phyloP scores from a whole-genome alignment of 2,329 filamentous ascomycete genomes.

The Ilyonectria mors-panacis region DNA sequence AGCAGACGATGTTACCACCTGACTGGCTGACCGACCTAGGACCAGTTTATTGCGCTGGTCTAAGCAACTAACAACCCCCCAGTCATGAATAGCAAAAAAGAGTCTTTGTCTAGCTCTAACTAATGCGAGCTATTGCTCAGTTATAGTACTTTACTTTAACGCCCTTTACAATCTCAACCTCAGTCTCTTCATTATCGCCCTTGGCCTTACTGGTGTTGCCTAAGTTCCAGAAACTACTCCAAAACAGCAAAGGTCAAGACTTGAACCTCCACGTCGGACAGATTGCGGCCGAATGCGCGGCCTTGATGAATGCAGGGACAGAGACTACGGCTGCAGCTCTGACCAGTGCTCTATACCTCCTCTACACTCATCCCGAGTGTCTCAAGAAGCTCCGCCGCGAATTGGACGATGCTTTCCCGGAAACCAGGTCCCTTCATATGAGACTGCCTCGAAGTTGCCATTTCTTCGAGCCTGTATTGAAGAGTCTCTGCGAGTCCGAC shows the following conservation, averaged over 20 bases:
- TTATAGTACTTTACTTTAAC: constrained; percentile 17
- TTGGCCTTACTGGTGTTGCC: neutral
- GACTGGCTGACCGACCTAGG: too few species aligned
- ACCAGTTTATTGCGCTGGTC: too few species aligned
- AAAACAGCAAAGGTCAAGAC: neutral
- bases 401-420: constrained; percentile 12
- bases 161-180: constrained; percentile 11
- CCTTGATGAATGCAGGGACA: constrained; percentile 27
- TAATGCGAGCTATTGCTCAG: neutral
- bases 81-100: too few species aligned
- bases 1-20: too few species aligned
- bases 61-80: too few species aligned
- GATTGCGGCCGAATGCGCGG: constrained; percentile 12
- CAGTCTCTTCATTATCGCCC: constrained; percentile 3
- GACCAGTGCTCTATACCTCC: constrained; percentile 8
- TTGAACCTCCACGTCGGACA: constrained; percentile 1
- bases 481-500: too few species aligned
- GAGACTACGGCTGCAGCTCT: constrained; percentile 26
- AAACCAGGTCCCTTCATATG: constrained; percentile 7
- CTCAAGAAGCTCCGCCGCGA: constrained; percentile 16
- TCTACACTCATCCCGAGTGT: constrained; percentile 10
- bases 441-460: constrained; percentile 21
- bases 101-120: too few species aligned
- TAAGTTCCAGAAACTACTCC: constrained; percentile 7
- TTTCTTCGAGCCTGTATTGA: too few species aligned